These are phyloP conservation scores for Phaeolepiota aurea DNA, from an alignment of 768 basidiomycete genomes.

Conservation along the genomic window DNA sequence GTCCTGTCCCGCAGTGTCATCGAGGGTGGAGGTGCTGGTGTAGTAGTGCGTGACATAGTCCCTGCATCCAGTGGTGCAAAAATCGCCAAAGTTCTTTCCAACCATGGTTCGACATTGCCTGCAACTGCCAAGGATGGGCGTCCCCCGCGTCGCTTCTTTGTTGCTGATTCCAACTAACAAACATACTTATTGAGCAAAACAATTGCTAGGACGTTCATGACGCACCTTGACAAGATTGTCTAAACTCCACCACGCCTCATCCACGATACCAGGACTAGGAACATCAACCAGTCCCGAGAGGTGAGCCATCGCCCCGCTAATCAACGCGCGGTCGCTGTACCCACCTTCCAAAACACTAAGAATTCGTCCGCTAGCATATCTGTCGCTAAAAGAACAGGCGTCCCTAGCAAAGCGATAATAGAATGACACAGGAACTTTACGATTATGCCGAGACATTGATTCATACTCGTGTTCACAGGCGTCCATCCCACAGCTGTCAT, in stretches of 20 bases:
- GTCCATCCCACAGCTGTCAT: constrained; percentile 81
- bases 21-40: constrained; percentile 24
- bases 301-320: constrained; percentile 78
- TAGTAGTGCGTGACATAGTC: constrained; percentile 10
- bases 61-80: constrained; percentile 35
- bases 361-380: constrained; percentile 58
- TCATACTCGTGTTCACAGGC: constrained; percentile 87
- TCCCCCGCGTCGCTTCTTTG: constrained; percentile 51
- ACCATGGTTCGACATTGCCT: constrained; percentile 39
- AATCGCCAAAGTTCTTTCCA: constrained; percentile 44
- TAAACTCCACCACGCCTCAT: constrained; percentile 57
- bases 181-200: neutral
- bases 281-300: constrained; percentile 55
- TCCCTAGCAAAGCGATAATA: constrained; percentile 80
- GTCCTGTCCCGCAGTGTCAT: constrained; percentile 47
- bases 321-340: constrained; percentile 85
- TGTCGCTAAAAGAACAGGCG: constrained; percentile 52
- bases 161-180: constrained; percentile 53
- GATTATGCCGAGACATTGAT: constrained; percentile 86
- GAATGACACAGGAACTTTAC: constrained; percentile 84
- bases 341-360: constrained; percentile 94
- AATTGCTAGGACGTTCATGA: neutral
- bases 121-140: constrained; percentile 28
- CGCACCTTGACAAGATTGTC: constrained; percentile 53
- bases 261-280: constrained; percentile 18